Base-by-base conservation (phyloP, 768 basidiomycete species). In the Galerina marginata region DNA sequence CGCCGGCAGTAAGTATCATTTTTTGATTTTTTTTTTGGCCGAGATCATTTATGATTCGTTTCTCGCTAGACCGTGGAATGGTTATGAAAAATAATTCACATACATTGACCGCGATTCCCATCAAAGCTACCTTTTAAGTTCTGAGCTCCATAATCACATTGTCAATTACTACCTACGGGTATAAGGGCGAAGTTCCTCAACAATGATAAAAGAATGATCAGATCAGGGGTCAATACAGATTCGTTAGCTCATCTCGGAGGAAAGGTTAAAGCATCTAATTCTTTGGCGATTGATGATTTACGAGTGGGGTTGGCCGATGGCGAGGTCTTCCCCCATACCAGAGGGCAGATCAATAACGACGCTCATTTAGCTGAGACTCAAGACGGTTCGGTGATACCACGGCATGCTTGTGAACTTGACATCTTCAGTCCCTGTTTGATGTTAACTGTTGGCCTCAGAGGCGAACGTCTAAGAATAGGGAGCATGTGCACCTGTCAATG, bases 1-100 rank as follows among this genome's bases (percentile, higher is more conserved):
- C 96, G 42, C 96, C 96, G 56, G 95, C 92, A 53, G 91, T 92
- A 74, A 72, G 89, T 70, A 57, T 26, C 20, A 38, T 55, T 46
- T 59, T 63, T 57, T 50, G 29, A 46, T 50, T 33, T 14, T 50
- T 38, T 51, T 12, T 12, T 42, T 44, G 44, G 45, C 47, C 36
- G 59, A 36, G n/a, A 56, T 64, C 52, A 47, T 49, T 45, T 66
- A 53, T 56, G 25, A 39, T 38, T 61, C 29, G 7, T 33, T 33
- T 33, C 2, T 33, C 29, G 14, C 25, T 50, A 83, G 82, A 83
- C 82, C 36, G 81, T 83, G 15, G 82, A 83, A 65, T 83, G 82
- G 82, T 63, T 83, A 58, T 83, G 29, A 33, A 33, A 72, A 69
- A 58, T 46, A 16, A 47, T 40, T 36, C 9, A 39, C 33, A 40